These are phyloP conservation scores for Melaleuca quinquenervia DNA, from an alignment of 345 rosid species.

Conservation along the genomic window DNA sequence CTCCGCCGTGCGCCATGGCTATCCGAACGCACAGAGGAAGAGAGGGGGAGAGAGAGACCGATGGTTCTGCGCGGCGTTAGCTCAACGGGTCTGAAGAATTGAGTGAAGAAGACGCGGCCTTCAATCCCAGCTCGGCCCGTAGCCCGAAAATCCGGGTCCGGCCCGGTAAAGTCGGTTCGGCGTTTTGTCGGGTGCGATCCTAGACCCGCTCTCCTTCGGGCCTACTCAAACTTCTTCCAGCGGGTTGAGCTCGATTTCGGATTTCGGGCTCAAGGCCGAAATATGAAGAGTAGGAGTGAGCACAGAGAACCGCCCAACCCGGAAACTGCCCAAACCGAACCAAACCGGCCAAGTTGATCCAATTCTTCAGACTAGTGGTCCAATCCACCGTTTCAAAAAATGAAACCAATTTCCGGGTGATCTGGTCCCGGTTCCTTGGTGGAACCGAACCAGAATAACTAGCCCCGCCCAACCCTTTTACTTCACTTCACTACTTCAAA, in stretches of 20 bases:
- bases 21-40: not conserved
- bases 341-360: too few species aligned
- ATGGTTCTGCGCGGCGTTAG: not conserved
- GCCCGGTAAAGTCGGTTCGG: not conserved
- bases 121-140: not conserved
- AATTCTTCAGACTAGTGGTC: too few species aligned
- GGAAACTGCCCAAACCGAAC: too few species aligned
- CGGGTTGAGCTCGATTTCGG: not conserved
- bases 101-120: not conserved
- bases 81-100: not conserved
- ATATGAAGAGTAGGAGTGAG: too few species aligned
- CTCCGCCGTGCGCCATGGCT: slow-evolving; percentile 90
- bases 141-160: not conserved
- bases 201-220: not conserved
- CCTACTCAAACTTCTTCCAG: not conserved
- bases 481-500: too few species aligned
- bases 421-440: too few species aligned
- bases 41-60: not conserved
- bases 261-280: not conserved
- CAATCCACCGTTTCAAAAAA: too few species aligned
- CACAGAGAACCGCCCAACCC: too few species aligned
- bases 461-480: too few species aligned
- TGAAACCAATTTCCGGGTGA: too few species aligned
- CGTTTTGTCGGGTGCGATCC: not conserved
- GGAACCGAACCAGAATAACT: too few species aligned